Evolutionary conservation across 768 basidiomycete genomes (phyloP), one percentile per base, ranked within the genome.

Genomic region (Naganishia friedmannii): DNA sequence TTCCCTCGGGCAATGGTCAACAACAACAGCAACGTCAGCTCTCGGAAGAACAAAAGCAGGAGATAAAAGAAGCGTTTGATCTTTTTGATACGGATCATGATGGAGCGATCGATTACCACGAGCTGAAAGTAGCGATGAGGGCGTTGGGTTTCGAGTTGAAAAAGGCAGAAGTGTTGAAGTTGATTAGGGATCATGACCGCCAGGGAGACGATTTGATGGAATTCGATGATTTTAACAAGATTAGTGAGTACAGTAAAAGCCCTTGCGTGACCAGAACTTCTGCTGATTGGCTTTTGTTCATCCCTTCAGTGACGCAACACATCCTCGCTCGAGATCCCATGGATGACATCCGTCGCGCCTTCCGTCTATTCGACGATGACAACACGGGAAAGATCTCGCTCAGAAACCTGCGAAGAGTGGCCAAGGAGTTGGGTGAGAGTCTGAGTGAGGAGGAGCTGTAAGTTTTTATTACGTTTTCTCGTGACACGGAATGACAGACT

Each of bases 21-120:
- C 55, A 66, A 28, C 70, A 70, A 31, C 70, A 60, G n/a, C 72
- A 71, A 45, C 67, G 71, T 13, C 68, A 73, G 4, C 75, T 83
- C 5, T 77, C 80, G 19, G 77, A 80, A 15, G 83, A 83, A 70
- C 84, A 85, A 74, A 91, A 91, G 76, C 91, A 93, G 76, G 96
- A 99, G 82, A 94, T 98, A 67, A 93, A 93, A 81, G 96, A 99
- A 77, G 96, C 96, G 0, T 99, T 99, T 77, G 95, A 98, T 82
- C 88, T 99, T 67, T 99, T 99, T 79, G 96, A 99, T 83, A 91
- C 93, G 54, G 96, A 99, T 86, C 96, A 97, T 84, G 96, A 99
- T 78, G 92, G 92, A 39, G 88, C 86, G 65, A 85, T 98, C 68
- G 96, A 97, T 83, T 98, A 98, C 82, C 96, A 99, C 83, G 96